Conservation (phyloP, 768 basidiomycete species). For the Boletus rubroflammeus region DNA sequence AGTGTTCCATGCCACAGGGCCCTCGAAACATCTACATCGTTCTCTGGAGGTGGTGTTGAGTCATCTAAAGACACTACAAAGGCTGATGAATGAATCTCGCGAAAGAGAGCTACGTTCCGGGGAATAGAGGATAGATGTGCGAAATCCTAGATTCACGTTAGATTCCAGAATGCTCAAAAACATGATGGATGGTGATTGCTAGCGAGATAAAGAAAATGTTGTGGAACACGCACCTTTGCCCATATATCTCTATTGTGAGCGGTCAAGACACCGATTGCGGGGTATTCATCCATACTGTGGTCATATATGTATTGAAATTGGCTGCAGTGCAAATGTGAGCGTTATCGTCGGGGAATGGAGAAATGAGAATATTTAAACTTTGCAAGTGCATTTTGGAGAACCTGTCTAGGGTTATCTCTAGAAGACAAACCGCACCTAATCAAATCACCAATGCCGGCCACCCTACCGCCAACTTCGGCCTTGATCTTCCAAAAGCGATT, state of each 20-base stretch:
- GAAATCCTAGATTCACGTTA: conserved; percentile 50
- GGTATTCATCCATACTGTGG: conserved; percentile 56
- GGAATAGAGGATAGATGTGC: conserved; percentile 53
- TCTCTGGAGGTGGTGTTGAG: conserved; percentile 41
- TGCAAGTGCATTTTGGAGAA: not conserved
- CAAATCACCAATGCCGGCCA: conserved; percentile 64
- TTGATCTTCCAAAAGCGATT: conserved; percentile 83
- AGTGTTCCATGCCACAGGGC: conserved; percentile 80
- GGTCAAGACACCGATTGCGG: conserved; percentile 74
- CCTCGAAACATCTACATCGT: conserved; percentile 58
- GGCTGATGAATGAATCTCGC: conserved; percentile 79
- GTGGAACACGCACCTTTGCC: conserved; percentile 60
- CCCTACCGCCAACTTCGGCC: conserved; percentile 47
- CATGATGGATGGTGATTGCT: not conserved
- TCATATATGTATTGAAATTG: conserved; percentile 73
- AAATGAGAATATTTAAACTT: not conserved
- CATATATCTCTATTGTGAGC: conserved; percentile 82
- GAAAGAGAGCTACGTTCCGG: conserved; percentile 60
- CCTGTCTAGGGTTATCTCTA: not conserved
- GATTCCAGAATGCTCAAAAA: not conserved
- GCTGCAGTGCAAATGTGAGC: conserved; percentile 35
- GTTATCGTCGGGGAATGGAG: not conserved
- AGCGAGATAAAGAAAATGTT: not conserved
- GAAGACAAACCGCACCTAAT: conserved; percentile 44
- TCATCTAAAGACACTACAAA: conserved; percentile 81